Conservation (phyloP, 805 yeast species). For the Cyberlindnera americana region DNA sequence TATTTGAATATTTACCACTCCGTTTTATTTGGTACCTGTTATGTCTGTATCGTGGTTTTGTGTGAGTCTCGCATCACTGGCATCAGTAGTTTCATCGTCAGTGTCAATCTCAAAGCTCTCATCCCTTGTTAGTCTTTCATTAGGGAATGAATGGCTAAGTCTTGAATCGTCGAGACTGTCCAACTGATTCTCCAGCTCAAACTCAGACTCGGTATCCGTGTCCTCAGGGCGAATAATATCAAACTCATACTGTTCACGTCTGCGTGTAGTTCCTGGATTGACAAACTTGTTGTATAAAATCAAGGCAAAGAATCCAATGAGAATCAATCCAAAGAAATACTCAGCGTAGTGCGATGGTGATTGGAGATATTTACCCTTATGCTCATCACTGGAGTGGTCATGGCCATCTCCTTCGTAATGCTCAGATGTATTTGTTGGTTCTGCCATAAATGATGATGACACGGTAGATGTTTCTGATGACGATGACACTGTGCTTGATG, state of each 20-base stretch:
- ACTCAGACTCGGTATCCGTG: conserved; percentile 66
- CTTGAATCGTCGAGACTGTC: conserved; percentile 12
- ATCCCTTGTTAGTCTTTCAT: conserved; percentile 7
- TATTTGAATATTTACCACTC: no score
- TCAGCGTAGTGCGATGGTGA: conserved; percentile 48
- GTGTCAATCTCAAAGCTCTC: conserved; percentile 25
- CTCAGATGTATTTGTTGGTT: conserved; percentile 6
- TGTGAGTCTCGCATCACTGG: conserved; percentile 3
- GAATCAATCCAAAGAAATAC: conserved; percentile 56
- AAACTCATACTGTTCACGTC: conserved; percentile 34
- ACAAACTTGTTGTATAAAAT: conserved; percentile 38
- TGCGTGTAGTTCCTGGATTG: conserved; percentile 41
- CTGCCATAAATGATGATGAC: conserved; percentile 4
- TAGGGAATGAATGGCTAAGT: conserved; percentile 8
- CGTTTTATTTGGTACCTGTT: no score
- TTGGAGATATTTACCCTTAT: conserved; percentile 35
- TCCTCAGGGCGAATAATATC: conserved; percentile 42
- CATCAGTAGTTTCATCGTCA: conserved; percentile 3
- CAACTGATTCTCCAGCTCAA: conserved; percentile 73
- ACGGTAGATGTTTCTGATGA: conserved; percentile 12
- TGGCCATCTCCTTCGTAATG: conserved; percentile 16
- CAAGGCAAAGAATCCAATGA: conserved; percentile 51
- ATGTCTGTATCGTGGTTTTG: no score
- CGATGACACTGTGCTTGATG: conserved; percentile 9
- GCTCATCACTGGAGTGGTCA: conserved; percentile 34